Evolutionary conservation across 2,329 filamentous ascomycete species (phyloP).

Genomic region (Ophiostoma ulmi): DNA sequence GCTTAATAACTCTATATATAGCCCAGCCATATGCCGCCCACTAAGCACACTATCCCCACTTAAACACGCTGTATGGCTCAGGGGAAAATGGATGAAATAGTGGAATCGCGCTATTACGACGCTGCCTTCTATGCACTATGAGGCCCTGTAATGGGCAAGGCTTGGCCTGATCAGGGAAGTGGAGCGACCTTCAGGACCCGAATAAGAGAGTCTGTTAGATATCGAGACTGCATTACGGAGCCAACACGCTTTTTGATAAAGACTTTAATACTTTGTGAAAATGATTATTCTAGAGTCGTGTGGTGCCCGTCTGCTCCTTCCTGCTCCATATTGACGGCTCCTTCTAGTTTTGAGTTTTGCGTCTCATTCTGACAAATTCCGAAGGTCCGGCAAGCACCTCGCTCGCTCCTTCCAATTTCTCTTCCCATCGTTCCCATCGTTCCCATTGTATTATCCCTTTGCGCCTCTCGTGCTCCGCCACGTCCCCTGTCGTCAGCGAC

Average conservation of each 20-base stretch:
- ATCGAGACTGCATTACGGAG: constrained; percentile 7
- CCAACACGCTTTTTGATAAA: constrained; percentile 3
- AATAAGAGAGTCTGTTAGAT: background rate
- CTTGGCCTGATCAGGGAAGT: background rate
- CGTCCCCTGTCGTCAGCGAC: constrained; percentile 10
- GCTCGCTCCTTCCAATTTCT: background rate
- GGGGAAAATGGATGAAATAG: constrained; percentile 12
- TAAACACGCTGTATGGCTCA: constrained; percentile 9
- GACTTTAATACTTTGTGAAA: background rate
- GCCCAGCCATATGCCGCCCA: background rate
- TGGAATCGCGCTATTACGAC: constrained; percentile 5
- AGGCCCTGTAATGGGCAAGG: background rate
- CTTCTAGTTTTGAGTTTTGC: background rate
- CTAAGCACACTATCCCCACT: constrained; percentile 1
- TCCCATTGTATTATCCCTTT: background rate
- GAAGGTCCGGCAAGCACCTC: background rate
- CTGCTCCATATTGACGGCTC: background rate
- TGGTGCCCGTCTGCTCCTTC: background rate
- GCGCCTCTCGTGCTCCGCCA: constrained; percentile 6
- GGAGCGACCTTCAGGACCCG: background rate
- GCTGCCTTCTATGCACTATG: background rate
- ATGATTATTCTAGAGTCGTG: background rate
- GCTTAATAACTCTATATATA: background rate
- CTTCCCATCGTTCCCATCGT: too few species aligned
- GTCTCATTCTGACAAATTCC: background rate